A percentile compares a stretch with the other conserved stretches of the same genome.
phyloP scores from a whole-genome alignment of 2,329 filamentous ascomycete species.

The Pseudopyrenochaeta lycopersici region DNA sequence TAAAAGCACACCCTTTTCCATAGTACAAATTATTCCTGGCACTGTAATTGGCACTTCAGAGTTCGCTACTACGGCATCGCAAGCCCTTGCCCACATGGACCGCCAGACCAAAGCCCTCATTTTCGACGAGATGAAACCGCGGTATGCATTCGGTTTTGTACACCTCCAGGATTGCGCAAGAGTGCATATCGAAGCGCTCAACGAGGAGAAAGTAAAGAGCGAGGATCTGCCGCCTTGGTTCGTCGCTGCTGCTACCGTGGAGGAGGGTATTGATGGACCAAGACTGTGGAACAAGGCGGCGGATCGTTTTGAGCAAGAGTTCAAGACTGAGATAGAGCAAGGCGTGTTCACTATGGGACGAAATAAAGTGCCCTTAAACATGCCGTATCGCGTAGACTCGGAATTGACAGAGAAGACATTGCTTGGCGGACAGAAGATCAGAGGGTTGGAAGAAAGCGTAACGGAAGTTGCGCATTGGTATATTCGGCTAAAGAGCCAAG shows the following conservation, averaged over 20 bases:
- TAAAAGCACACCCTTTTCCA: slow-evolving; percentile 31
- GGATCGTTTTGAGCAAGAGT: slow-evolving; percentile 29
- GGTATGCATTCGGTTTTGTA: slow-evolving; percentile 48
- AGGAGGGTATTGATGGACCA: slow-evolving; percentile 24
- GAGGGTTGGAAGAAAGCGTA: slow-evolving; percentile 33
- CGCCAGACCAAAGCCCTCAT: slow-evolving; percentile 43
- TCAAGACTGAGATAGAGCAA: slow-evolving; percentile 20
- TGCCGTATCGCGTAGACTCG: slow-evolving; percentile 44
- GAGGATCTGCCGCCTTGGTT: slow-evolving; percentile 36
- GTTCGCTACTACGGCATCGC: slow-evolving; percentile 26
- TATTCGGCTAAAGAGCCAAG: slow-evolving; percentile 11
- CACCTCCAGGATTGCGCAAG: slow-evolving; percentile 42
- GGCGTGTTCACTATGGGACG: slow-evolving; percentile 35
- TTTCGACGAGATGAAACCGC: slow-evolving; percentile 39
- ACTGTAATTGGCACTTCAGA: slow-evolving; percentile 46
- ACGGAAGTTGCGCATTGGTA: slow-evolving; percentile 43
- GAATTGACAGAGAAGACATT: slow-evolving; percentile 34
- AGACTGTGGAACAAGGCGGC: slow-evolving; percentile 34
- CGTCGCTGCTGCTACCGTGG: slow-evolving; percentile 35
- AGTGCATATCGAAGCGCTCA: slow-evolving; percentile 41
- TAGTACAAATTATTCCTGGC: slow-evolving; percentile 45
- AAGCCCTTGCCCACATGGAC: slow-evolving; percentile 36
- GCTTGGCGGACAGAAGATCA: slow-evolving; percentile 26
- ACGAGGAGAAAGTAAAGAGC: slow-evolving; percentile 24
- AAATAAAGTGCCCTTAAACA: slow-evolving; percentile 37